Base-by-base conservation (phyloP, 495 filamentous ascomycete species). In the Aspergillus funiculosus region DNA sequence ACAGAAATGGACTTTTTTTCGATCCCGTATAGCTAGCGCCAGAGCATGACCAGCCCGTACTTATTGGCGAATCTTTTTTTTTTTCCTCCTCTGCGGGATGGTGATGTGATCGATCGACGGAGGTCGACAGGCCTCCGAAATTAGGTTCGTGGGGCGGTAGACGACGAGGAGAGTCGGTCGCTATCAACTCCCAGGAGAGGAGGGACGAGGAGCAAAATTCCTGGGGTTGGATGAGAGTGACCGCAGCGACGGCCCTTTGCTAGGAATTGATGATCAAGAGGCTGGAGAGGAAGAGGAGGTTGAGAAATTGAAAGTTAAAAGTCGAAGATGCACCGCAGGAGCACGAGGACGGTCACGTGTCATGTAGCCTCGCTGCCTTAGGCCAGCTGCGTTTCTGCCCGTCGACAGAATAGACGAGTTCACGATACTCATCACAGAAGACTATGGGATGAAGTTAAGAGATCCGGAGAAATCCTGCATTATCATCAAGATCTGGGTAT, bases 91-190 rank as follows among this genome's bases (percentile, higher is more conserved):
- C 20, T 31, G 38, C 36, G 15, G 45, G 45, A 50, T 40, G 43
- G 49, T 51, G 51, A 40, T 26, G 36, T 39, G 50, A 58, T 59
- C 51, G 57, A 55, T 60, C 58, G 44, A 46, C 45, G 51, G 49
- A 54, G 51, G 49, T 43, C 39, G 43, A 39, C 50, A 61, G 51
- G 51, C 51, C 49, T 54, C 56, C 56, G 52, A 53, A 52, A 52
- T 56, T 65, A 55, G 58, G 53, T 57, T 59, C 46, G 57, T 60
- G 63, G 59, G 54, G 57, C 57, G 54, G 63, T 63, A 52, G 55
- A 40, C 50, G 42, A 50, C 24, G 37, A 27, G 24, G 30, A 43
- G 36, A 43, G 28, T 30, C n/a, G 28, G 1, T 43, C 17, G 15
- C 17, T 10, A 10, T n/a, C n/a, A n/a, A n/a, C n/a, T n/a, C n/a